These are phyloP conservation scores for Theileria parva DNA, from an alignment of 169 alveolate species.

Conservation along the genomic window DNA sequence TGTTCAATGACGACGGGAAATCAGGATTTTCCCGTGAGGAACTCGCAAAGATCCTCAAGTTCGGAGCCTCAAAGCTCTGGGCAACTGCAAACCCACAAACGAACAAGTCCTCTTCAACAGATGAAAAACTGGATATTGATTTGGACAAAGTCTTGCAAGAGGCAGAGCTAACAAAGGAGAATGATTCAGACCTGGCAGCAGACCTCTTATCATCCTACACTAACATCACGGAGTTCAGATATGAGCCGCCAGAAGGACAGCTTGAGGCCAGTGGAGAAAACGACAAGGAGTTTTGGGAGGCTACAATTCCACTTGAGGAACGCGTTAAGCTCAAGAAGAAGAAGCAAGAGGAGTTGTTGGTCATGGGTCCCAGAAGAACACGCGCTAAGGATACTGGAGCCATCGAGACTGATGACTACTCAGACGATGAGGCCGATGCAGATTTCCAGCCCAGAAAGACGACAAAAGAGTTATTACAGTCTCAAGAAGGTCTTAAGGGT, in stretches of 20 bases:
- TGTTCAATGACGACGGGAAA: conserved; percentile 69
- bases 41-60: conserved; percentile 84
- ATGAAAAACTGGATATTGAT: conserved; percentile 79
- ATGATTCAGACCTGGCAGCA: conserved; percentile 83
- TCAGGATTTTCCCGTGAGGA: conserved; percentile 87
- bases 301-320: conserved; percentile 86
- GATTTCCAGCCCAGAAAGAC: conserved; percentile 67
- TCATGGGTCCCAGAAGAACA: conserved; percentile 86
- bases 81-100: conserved; percentile 47
- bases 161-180: conserved; percentile 82
- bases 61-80: conserved; percentile 91
- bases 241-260: conserved; percentile 85
- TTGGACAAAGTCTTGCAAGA: conserved; percentile 86
- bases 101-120: conserved; percentile 5
- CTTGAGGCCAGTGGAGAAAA: conserved; percentile 70
- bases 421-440: conserved; percentile 66
- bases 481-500: conserved; percentile 40
- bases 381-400: conserved; percentile 71
- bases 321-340: conserved; percentile 78
- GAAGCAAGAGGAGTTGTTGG: conserved; percentile 80
- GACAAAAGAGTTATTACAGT: conserved; percentile 13
- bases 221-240: conserved; percentile 87
- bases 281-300: conserved; percentile 89
- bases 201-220: conserved; percentile 85
- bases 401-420: conserved; percentile 58